A percentile compares a stretch with the other conserved stretches of the same genome.
These are phyloP conservation scores for Ophiorrhiza pumila DNA, from an alignment of 257 asterid genomes.

Conservation along the genomic window DNA sequence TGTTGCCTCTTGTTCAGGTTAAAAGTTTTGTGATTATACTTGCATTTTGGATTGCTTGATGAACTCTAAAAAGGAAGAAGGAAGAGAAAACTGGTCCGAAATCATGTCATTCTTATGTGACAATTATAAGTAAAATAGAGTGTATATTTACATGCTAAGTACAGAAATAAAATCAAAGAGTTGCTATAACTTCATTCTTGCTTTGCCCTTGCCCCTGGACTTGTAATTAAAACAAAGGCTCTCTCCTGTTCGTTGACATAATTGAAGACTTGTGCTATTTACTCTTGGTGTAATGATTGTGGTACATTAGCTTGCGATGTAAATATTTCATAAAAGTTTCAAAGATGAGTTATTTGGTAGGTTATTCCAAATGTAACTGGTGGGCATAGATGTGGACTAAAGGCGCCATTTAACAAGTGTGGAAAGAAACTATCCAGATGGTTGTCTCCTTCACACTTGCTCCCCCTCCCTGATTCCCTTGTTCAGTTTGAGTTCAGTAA, in stretches of 20 bases:
- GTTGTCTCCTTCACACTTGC: not conserved
- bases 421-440: not conserved
- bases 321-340: not conserved
- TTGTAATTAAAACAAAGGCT: not conserved
- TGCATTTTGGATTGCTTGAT: not conserved
- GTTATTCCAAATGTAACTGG: not conserved
- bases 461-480: not conserved
- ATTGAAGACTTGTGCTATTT: not conserved
- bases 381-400: not conserved
- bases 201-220: not conserved
- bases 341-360: not conserved
- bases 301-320: not conserved
- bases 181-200: not conserved
- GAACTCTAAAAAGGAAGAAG: not conserved
- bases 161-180: not conserved
- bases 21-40: not conserved
- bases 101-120: not conserved
- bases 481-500: not conserved
- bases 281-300: not conserved
- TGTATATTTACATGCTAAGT: not conserved
- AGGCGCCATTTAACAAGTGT: not conserved
- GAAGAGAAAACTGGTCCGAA: not conserved
- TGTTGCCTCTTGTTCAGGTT: constrained; percentile 95
- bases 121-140: not conserved
- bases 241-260: not conserved